Conservation (phyloP, 495 filamentous ascomycete genomes). For the Neurospora intermedia region DNA sequence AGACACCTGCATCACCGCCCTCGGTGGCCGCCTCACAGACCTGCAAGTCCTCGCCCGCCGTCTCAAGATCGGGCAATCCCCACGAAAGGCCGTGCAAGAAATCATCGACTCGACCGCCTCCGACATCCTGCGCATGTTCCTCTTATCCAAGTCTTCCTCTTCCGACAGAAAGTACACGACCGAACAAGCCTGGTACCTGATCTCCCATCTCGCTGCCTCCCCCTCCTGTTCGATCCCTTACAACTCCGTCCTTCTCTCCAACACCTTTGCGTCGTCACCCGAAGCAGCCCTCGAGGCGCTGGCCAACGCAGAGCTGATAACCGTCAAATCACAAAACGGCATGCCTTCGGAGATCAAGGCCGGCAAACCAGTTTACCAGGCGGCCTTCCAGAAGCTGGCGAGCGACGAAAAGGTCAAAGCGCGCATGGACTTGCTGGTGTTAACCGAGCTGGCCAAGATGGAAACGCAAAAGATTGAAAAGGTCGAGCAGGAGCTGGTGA, state of each 20-base stretch:
- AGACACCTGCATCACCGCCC: slow-evolving; percentile 66
- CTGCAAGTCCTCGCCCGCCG: slow-evolving; percentile 84
- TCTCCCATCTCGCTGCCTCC: slow-evolving; percentile 53
- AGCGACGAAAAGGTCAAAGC: slow-evolving; percentile 62
- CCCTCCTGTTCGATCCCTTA: slow-evolving; percentile 43
- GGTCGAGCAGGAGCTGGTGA: slow-evolving; percentile 64
- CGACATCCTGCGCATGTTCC: slow-evolving; percentile 89
- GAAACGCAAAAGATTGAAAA: slow-evolving; percentile 70
- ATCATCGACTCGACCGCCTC: slow-evolving; percentile 80
- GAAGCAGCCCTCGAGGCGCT: slow-evolving; percentile 68
- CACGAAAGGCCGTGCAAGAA: slow-evolving; percentile 70
- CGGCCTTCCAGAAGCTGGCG: slow-evolving; percentile 63
- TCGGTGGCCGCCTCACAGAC: slow-evolving; percentile 87
- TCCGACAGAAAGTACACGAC: slow-evolving; percentile 55
- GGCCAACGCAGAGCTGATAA: slow-evolving; percentile 80
- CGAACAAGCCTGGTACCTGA: slow-evolving; percentile 83
- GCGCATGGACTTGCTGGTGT: slow-evolving; percentile 61
- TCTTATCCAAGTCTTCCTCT: slow-evolving; percentile 40
- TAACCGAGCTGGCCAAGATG: slow-evolving; percentile 53
- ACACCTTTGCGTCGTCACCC: slow-evolving; percentile 52
- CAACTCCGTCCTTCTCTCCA: slow-evolving; percentile 68
- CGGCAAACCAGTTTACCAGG: slow-evolving; percentile 78
- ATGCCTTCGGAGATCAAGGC: slow-evolving; percentile 66
- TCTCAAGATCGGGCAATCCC: slow-evolving; percentile 83
- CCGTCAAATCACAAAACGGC: slow-evolving; percentile 58